phyloP scores from a whole-genome alignment of 805 yeast species.

The Candida railenensis region DNA sequence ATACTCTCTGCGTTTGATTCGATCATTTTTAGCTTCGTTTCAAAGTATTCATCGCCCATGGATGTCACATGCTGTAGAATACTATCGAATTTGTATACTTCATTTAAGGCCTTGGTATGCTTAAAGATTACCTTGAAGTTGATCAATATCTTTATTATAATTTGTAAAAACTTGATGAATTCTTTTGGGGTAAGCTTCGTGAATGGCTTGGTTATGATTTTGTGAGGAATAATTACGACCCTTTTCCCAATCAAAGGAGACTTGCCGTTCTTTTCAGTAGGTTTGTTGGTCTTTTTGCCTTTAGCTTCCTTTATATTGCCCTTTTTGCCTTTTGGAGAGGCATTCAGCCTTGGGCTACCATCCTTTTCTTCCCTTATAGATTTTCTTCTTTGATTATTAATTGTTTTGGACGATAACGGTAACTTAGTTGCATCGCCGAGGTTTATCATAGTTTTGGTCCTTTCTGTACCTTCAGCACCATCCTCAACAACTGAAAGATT shows the following conservation, averaged over 20 bases:
- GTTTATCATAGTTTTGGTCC: conserved; percentile 19
- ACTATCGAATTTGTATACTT: background rate
- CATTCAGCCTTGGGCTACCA: conserved; percentile 1
- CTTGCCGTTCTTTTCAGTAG: background rate
- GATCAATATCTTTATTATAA: conserved; percentile 35
- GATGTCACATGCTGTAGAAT: background rate
- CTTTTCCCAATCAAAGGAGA: conserved; percentile 14
- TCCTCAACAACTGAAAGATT: conserved; percentile 1
- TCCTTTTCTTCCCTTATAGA: conserved; percentile 5
- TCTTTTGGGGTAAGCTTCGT: conserved; percentile 35
- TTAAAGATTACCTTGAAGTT: conserved; percentile 31
- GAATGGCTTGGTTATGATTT: conserved; percentile 41
- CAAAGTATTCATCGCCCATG: conserved; percentile 4
- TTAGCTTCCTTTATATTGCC: background rate
- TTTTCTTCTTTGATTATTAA: conserved; percentile 21
- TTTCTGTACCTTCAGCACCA: conserved; percentile 8
- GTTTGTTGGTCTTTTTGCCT: conserved; percentile 1
- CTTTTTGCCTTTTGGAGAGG: conserved; percentile 7
- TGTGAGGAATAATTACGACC: conserved; percentile 39
- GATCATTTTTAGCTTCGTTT: background rate
- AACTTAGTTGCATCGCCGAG: conserved; percentile 27
- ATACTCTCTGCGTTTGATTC: background rate
- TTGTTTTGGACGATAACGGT: conserved; percentile 28
- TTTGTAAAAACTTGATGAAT: conserved; percentile 33
- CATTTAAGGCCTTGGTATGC: conserved; percentile 1